Evolutionary conservation across 2,329 filamentous ascomycete species (phyloP), one percentile per base, ranked within the genome.

Genomic region (Calonectria ilicicola): DNA sequence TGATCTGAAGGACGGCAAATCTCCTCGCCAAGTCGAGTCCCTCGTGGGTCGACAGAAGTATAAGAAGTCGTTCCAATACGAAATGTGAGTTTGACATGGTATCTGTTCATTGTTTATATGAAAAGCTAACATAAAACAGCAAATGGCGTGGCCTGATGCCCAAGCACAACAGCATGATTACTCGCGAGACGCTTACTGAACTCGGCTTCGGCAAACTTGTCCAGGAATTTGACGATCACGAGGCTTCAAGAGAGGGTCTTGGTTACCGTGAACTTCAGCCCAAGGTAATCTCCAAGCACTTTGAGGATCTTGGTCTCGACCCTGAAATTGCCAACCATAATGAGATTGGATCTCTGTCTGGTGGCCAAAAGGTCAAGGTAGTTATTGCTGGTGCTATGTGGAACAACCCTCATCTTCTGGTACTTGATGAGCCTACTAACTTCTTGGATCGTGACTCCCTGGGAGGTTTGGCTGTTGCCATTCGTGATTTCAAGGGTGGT

Each of bases 261-360:
- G 96, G 97, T 77, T 99, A 97, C 91, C 95, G 97, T 83, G 91
- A 96, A 80, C 91, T 99, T 69, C 95, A 98, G 82, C 96, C 96
- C 62, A 94, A 96, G 80, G 91, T 97, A 81, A 98, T 99, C 85
- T 94, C 94, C 72, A 97, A 98, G 91, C 97, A 99, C 87, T 99
- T 99, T 81, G 96, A 98, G 80, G 97, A 99, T 81, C 90, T 98
- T 42, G 97, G 97, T 72, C 91, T 99, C 64, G 97, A 98, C 83
- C 96, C 96, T 0, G 97, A 99, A 81, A 98, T 99, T 81, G 97
- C 97, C 81, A 98, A 98, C 87, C 97, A 99, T 91, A 98, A 98
- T 85, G 94, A 98, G 86, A 99, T 99, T 80, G 95, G 94, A 75
- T 97, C 96, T 80, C 90, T 99, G 15, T 98, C 96, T 12, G 97